Conservation (phyloP, 768 basidiomycete species). For the Rhodotorula kratochvilovae region DNA sequence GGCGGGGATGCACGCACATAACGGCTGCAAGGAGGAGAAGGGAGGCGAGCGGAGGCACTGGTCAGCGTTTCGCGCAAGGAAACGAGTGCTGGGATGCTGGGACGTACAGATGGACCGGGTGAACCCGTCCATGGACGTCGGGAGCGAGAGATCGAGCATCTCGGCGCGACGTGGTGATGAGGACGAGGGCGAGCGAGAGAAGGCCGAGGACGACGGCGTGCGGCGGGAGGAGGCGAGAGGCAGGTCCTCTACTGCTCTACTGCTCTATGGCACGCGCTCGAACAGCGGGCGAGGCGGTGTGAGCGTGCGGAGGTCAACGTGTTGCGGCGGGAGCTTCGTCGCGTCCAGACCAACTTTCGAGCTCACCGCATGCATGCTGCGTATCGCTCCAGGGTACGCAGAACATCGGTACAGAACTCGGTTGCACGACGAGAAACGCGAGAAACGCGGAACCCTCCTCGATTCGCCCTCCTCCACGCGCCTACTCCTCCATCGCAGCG, state of each 20-base stretch:
- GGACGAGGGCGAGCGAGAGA: too few species aligned
- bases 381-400: too few species aligned
- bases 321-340: too few species aligned
- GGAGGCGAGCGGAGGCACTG: neutral
- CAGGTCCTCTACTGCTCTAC: neutral
- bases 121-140: constrained; percentile 26
- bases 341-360: too few species aligned
- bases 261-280: too few species aligned
- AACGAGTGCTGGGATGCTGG: too few species aligned
- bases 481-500: constrained; percentile 68
- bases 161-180: neutral
- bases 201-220: neutral
- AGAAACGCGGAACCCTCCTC: neutral
- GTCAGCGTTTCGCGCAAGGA: neutral
- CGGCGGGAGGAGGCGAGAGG: neutral
- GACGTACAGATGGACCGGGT: constrained; percentile 29
- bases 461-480: too few species aligned
- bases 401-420: too few species aligned
- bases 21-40: neutral
- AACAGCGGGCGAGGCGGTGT: too few species aligned
- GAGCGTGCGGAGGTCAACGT: too few species aligned
- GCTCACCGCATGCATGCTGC: too few species aligned
- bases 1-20: neutral
- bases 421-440: too few species aligned
- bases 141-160: constrained; percentile 29